phyloP scores from a whole-genome alignment of 139 green algal genomes.

The Microglena sp. region DNA sequence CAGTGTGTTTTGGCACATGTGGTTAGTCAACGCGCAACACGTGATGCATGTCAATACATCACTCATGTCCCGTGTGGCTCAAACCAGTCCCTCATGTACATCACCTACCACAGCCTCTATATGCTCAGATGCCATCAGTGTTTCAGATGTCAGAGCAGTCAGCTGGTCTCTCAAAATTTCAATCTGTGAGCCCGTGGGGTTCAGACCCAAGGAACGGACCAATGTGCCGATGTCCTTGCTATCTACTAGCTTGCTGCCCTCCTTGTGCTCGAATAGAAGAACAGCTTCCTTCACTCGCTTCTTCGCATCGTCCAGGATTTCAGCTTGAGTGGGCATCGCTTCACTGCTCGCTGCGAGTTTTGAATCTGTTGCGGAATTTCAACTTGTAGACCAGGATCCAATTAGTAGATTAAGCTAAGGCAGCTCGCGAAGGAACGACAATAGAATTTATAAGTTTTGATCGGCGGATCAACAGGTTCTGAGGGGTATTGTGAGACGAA shows the following conservation, averaged over 20 bases:
- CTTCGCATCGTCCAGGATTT: background rate
- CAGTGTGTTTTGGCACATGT: too few relatives aligned
- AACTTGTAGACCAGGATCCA: too few relatives aligned
- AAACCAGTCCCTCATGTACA: background rate
- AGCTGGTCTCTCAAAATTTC: slow-evolving; percentile 28
- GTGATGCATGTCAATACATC: too few relatives aligned
- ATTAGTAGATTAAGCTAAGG: too few relatives aligned
- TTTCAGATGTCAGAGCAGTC: slow-evolving; percentile 13
- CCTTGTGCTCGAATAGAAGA: slow-evolving; percentile 47
- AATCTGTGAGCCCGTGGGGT: slow-evolving; percentile 26
- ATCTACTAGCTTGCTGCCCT: slow-evolving; percentile 38
- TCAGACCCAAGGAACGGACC: slow-evolving; percentile 38
- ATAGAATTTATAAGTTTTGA: too few relatives aligned
- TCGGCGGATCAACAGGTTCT: too few relatives aligned
- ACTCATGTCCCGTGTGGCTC: too few relatives aligned
- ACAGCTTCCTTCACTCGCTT: slow-evolving; percentile 34
- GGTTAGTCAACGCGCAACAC: too few relatives aligned
- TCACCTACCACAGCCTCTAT: slow-evolving; percentile 25
- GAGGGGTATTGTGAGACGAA: too few relatives aligned
- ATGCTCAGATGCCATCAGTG: slow-evolving; percentile 15
- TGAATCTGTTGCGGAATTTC: too few relatives aligned
- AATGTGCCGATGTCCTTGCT: slow-evolving; percentile 37
- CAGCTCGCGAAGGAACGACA: too few relatives aligned
- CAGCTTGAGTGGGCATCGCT: background rate
- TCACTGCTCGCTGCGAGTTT: too few relatives aligned